These are phyloP conservation scores for Ceratopteris richardii DNA, from an alignment of 75 land plant genomes.

Conservation along the genomic window DNA sequence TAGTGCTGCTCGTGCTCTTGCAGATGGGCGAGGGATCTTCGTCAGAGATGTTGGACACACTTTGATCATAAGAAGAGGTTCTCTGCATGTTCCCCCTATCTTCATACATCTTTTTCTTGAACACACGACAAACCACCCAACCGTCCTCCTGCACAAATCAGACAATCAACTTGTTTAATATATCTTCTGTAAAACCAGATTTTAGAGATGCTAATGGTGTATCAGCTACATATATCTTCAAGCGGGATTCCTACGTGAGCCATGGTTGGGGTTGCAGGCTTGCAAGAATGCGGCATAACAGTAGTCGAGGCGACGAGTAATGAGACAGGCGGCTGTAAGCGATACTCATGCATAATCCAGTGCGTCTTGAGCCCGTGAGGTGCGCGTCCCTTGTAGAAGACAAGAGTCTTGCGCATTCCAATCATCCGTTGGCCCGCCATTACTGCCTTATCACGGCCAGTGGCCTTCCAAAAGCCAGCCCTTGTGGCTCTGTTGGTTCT, in stretches of 20 bases:
- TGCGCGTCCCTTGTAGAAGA: slow-evolving; percentile 68
- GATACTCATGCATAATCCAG: slow-evolving; percentile 80
- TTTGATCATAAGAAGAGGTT: no score
- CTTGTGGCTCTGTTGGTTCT: slow-evolving; percentile 23
- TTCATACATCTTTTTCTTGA: slow-evolving; percentile 46
- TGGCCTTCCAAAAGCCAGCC: slow-evolving; percentile 71
- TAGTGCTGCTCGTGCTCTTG: no score
- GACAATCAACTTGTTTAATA: no score
- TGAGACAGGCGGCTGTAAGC: slow-evolving; percentile 24
- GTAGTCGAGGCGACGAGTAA: no score
- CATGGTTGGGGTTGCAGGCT: no score
- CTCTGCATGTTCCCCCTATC: background rate
- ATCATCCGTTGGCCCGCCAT: slow-evolving; percentile 21
- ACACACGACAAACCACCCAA: slow-evolving; percentile 78
- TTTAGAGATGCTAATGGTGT: no score
- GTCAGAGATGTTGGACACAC: no score
- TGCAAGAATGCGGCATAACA: no score
- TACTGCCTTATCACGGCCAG: slow-evolving; percentile 45
- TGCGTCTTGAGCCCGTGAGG: slow-evolving; percentile 76
- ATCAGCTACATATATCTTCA: no score
- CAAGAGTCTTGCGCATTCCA: slow-evolving; percentile 65
- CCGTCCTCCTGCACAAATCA: slow-evolving; percentile 48
- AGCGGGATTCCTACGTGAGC: no score
- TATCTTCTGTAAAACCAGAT: no score
- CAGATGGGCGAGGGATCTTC: no score